Percentiles rank a stretch among this genome's conserved stretches.
Evolutionary conservation across 805 yeast genomes (phyloP).

Genomic region (Kluyveromyces dobzhanskii): DNA sequence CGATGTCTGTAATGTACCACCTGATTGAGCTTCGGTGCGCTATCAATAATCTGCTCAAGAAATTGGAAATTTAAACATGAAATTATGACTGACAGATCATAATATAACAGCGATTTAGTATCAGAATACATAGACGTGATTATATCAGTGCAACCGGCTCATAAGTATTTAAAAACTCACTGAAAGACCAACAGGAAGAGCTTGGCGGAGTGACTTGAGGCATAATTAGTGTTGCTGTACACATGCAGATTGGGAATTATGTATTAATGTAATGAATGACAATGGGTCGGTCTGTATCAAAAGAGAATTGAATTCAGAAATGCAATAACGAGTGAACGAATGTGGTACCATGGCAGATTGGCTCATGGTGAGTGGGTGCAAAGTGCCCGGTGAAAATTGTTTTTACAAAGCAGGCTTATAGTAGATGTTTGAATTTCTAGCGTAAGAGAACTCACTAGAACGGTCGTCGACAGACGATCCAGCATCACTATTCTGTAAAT

Average conservation of each 20-base stretch:
- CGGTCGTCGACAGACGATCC: conserved; percentile 13
- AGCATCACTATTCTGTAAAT: conserved; percentile 19
- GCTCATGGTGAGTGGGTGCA: too few relatives aligned
- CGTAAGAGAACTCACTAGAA: conserved; percentile 8
- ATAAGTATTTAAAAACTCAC: too few relatives aligned
- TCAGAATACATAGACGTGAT: too few relatives aligned
- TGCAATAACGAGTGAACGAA: neutral
- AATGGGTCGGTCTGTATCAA: neutral
- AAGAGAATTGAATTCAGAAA: neutral
- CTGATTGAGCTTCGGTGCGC: conserved; percentile 5
- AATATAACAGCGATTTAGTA: too few relatives aligned
- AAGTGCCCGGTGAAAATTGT: too few relatives aligned
- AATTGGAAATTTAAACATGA: too few relatives aligned
- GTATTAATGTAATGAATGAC: neutral
- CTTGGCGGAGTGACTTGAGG: too few relatives aligned
- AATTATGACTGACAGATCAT: too few relatives aligned
- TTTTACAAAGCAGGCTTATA: neutral
- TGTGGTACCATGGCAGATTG: too few relatives aligned
- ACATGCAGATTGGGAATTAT: neutral
- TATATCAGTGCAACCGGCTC: too few relatives aligned
- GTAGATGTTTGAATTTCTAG: conserved; percentile 2
- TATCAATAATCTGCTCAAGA: neutral
- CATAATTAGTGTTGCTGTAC: neutral
- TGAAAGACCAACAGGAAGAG: too few relatives aligned
- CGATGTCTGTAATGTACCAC: conserved; percentile 15